phyloP scores from a whole-genome alignment of 768 basidiomycete species.

The Suillus subluteus region DNA sequence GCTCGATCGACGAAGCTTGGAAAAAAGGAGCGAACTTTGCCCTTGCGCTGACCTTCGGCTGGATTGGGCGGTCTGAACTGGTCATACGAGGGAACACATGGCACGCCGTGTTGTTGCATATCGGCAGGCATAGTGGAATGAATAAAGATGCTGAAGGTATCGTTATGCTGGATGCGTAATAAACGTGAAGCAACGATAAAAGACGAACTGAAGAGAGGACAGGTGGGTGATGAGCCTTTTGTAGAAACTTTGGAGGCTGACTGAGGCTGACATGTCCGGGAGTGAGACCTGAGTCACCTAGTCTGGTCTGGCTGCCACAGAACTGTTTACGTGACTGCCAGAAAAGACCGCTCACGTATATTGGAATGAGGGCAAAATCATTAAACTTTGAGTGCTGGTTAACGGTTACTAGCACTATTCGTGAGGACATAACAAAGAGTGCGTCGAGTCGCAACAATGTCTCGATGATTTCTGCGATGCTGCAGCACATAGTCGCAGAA shows the following conservation, averaged over 20 bases:
- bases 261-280: slow-evolving; percentile 2
- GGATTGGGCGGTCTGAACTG: not conserved
- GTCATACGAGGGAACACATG: not conserved
- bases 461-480: not conserved
- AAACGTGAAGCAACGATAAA: not conserved
- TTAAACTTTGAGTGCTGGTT: not conserved
- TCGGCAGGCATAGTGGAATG: not conserved
- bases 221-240: not conserved
- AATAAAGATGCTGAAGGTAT: not conserved
- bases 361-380: not conserved
- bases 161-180: not conserved
- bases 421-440: not conserved
- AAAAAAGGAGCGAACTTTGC: not conserved
- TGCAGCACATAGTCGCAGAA: not conserved
- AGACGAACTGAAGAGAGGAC: not conserved
- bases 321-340: not conserved
- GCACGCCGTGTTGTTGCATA: not conserved
- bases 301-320: not conserved
- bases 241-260: not conserved
- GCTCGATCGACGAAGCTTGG: slow-evolving; percentile 6
- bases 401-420: not conserved
- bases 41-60: not conserved
- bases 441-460: not conserved
- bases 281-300: not conserved
- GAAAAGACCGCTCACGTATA: not conserved